Conservation (phyloP, 345 rosid genomes). For the Raphanus sativus region DNA sequence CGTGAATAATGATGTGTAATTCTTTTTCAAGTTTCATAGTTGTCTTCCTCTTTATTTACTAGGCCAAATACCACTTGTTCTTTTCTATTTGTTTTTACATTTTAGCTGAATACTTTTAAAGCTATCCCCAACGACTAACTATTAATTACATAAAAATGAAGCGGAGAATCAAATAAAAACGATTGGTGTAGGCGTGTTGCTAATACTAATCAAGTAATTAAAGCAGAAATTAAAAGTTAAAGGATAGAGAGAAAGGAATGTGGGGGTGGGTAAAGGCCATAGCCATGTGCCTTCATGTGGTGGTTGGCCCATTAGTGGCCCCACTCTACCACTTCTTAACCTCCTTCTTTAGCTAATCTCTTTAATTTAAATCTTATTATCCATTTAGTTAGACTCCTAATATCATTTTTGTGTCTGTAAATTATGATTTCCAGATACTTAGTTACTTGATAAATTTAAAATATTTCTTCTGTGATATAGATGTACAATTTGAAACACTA, state of each 20-base stretch:
- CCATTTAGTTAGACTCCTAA: conserved; percentile 20
- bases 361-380: neutral
- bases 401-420: neutral
- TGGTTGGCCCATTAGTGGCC: conserved; percentile 38
- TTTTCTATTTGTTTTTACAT: conserved; percentile 3
- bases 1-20: neutral
- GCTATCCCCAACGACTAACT: neutral
- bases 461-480: neutral
- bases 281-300: conserved; percentile 51
- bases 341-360: conserved; percentile 12
- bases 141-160: neutral
- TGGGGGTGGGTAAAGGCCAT: conserved; percentile 34
- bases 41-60: conserved; percentile 6
- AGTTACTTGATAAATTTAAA: neutral
- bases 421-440: neutral
- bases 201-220: conserved; percentile 26
- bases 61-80: neutral
- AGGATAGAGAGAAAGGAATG: conserved; percentile 31
- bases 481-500: neutral
- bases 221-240: conserved; percentile 23
- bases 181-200: conserved; percentile 19
- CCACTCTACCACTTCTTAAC: conserved; percentile 30
- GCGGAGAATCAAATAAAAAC: conserved; percentile 25
- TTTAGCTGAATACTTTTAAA: conserved; percentile 1
- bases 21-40: neutral